A percentile compares a stretch with the other conserved stretches of the same genome.
Evolutionary conservation across 768 basidiomycete species (phyloP).

Genomic region (Sistotremastrum niveocremeum): DNA sequence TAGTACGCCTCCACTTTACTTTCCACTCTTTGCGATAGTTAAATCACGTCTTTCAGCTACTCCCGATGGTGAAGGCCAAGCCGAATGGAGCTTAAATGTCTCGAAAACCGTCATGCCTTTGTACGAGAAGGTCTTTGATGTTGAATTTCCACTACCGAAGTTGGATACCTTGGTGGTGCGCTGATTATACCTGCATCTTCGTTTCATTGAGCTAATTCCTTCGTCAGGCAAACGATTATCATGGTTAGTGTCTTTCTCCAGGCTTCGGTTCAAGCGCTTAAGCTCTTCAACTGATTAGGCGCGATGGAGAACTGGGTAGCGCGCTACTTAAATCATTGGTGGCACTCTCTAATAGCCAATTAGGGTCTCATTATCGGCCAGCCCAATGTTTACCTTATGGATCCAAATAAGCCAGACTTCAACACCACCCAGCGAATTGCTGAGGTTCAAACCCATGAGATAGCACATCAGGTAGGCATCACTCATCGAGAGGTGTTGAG

Average conservation of each 20-base stretch:
- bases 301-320: conserved; percentile 86
- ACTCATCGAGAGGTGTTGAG: conserved; percentile 38
- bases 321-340: not conserved
- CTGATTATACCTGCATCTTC: too few relatives aligned
- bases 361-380: conserved; percentile 85
- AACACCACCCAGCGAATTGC: conserved; percentile 70
- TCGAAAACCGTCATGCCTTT: conserved; percentile 69
- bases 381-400: conserved; percentile 66
- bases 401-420: conserved; percentile 62
- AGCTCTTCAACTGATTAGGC: conserved; percentile 19
- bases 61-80: conserved; percentile 68
- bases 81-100: conserved; percentile 78
- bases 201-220: too few relatives aligned
- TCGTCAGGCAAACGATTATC: conserved; percentile 65
- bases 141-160: conserved; percentile 88
- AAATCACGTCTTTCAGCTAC: conserved; percentile 37
- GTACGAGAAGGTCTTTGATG: conserved; percentile 88
- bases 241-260: conserved; percentile 37
- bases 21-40: too few relatives aligned
- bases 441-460: conserved; percentile 70
- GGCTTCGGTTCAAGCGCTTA: too few relatives aligned
- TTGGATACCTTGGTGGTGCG: conserved; percentile 76
- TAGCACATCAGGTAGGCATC: conserved; percentile 33
- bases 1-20: conserved; percentile 24
- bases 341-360: not conserved